Conservation (phyloP, 2,329 filamentous ascomycete species). For the Penicillium janthinellum region DNA sequence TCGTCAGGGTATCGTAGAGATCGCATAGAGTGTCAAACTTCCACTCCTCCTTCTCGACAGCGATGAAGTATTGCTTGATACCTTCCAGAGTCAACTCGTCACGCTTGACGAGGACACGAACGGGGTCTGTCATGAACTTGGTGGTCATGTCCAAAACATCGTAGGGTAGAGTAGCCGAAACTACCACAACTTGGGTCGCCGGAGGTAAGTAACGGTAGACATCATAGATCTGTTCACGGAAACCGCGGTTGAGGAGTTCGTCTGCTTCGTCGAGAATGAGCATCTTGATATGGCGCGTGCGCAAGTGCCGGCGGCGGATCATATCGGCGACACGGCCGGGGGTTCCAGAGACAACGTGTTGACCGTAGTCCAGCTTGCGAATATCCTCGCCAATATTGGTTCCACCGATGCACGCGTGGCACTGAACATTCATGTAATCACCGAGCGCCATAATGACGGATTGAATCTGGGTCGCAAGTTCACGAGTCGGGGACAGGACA, state of each 20-base stretch:
- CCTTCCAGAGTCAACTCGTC: slow-evolving; percentile 98
- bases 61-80: slow-evolving; percentile 99
- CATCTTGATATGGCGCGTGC: slow-evolving; percentile 99
- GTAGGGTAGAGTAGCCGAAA: slow-evolving; percentile 98
- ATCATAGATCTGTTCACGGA: slow-evolving; percentile 99
- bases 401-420: slow-evolving; percentile 98
- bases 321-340: slow-evolving; percentile 99
- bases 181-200: slow-evolving; percentile 95
- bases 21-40: slow-evolving; percentile 99
- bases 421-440: slow-evolving; percentile 99
- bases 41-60: slow-evolving; percentile 99
- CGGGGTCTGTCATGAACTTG: slow-evolving; percentile 99
- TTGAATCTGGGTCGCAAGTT: slow-evolving; percentile 98
- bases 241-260: slow-evolving; percentile 97
- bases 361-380: slow-evolving; percentile 93
- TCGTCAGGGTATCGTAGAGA: slow-evolving; percentile 98
- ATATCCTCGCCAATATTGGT: slow-evolving; percentile 98
- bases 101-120: slow-evolving; percentile 99
- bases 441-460: slow-evolving; percentile 98
- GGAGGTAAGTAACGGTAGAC: slow-evolving; percentile 99
- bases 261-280: slow-evolving; percentile 99
- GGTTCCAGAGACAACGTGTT: slow-evolving; percentile 96
- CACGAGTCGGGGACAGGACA: slow-evolving; percentile 89
- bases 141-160: slow-evolving; percentile 99
- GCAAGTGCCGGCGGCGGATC: slow-evolving; percentile 97